phyloP scores from a whole-genome alignment of 331 rosid genomes.

The Stylosanthes scabra region DNA sequence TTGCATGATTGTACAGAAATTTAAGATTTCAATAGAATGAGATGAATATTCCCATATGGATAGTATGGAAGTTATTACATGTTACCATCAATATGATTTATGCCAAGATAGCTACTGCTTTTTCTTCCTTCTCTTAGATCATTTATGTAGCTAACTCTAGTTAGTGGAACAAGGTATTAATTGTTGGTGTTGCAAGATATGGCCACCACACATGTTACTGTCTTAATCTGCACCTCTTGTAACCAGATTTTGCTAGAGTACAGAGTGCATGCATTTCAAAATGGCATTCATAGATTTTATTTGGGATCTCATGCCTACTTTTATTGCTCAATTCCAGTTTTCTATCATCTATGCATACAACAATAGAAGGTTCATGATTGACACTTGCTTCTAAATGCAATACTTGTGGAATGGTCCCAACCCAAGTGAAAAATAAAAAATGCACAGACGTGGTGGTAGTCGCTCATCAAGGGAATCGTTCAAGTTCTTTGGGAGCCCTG shows the following conservation, averaged over 20 bases:
- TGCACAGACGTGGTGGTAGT: slow-evolving; percentile 41
- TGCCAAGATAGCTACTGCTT: too few relatives aligned
- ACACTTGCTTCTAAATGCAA: slow-evolving; percentile 24
- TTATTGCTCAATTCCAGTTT: slow-evolving; percentile 39
- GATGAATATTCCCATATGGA: too few relatives aligned
- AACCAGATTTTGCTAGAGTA: too few relatives aligned
- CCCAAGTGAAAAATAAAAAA: slow-evolving; percentile 31
- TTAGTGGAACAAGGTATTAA: too few relatives aligned
- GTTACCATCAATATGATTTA: too few relatives aligned
- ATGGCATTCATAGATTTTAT: too few relatives aligned
- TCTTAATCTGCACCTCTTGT: too few relatives aligned
- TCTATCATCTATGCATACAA: slow-evolving; percentile 29
- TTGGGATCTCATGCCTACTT: not conserved
- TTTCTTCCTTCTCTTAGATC: too few relatives aligned
- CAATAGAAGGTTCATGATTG: not conserved
- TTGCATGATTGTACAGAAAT: not conserved
- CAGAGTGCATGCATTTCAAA: too few relatives aligned
- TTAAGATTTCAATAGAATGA: not conserved
- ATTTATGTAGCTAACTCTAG: too few relatives aligned
- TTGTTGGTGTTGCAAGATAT: too few relatives aligned
- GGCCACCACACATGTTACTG: too few relatives aligned
- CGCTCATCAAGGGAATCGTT: slow-evolving; percentile 46
- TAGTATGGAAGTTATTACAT: not conserved
- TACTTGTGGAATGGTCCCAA: slow-evolving; percentile 17
- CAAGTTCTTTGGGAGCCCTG: slow-evolving; percentile 43